Percentiles rank a stretch among this genome's conserved stretches.
These are phyloP conservation scores for Cubamyces sp. DNA, from an alignment of 768 basidiomycete genomes.

Conservation along the genomic window DNA sequence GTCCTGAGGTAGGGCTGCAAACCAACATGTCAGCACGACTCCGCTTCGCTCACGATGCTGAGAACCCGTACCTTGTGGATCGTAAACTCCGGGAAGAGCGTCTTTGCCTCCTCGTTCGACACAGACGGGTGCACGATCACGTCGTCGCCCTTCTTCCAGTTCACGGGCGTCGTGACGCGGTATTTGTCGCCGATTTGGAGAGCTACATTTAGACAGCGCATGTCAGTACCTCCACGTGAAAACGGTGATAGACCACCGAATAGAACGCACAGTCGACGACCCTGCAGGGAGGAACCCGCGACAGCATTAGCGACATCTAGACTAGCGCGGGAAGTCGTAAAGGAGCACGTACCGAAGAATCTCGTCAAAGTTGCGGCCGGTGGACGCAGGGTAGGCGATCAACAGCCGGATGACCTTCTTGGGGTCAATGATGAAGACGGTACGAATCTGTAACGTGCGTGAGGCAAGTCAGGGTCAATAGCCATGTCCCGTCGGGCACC, in stretches of 20 bases:
- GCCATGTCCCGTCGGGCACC: neutral
- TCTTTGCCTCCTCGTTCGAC: conserved; percentile 85
- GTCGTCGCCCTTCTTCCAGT: conserved; percentile 93
- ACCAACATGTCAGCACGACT: conserved; percentile 1
- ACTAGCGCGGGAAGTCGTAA: neutral
- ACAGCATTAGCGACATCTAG: conserved; percentile 1
- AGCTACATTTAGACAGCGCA: conserved; percentile 40
- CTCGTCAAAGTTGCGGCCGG: conserved; percentile 91
- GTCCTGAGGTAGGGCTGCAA: conserved; percentile 86
- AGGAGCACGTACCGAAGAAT: conserved; percentile 52
- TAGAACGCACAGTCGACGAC: conserved; percentile 69
- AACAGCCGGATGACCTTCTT: conserved; percentile 93
- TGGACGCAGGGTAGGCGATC: conserved; percentile 91
- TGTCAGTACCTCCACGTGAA: conserved; percentile 1
- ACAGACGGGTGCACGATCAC: conserved; percentile 92
- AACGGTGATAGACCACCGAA: neutral
- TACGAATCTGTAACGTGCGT: conserved; percentile 66
- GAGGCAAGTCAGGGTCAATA: neutral
- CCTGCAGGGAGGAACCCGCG: conserved; percentile 34
- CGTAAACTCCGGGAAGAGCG: conserved; percentile 83
- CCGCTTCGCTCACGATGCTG: neutral
- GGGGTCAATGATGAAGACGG: conserved; percentile 97
- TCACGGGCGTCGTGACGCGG: conserved; percentile 86
- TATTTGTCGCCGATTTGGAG: conserved; percentile 91
- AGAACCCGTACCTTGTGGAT: conserved; percentile 68